phyloP scores from a whole-genome alignment of 352 stramenopile genomes.

The Globisporangium emineosum region DNA sequence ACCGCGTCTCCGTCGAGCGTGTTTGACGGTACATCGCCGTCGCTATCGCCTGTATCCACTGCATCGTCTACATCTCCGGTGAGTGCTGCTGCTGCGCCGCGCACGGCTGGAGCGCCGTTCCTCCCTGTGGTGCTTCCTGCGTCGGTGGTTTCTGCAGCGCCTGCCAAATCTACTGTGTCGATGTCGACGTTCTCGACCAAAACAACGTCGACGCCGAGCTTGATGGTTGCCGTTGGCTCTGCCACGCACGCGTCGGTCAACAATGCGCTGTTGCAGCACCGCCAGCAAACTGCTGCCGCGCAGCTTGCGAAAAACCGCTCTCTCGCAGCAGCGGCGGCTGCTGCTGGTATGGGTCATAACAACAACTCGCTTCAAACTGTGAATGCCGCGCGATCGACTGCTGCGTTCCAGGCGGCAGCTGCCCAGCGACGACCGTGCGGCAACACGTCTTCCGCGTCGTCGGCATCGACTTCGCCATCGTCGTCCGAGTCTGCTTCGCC shows the following conservation, averaged over 20 bases:
- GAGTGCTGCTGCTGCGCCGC: background rate
- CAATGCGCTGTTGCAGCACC: slow-evolving; percentile 15
- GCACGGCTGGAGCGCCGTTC: slow-evolving; percentile 18
- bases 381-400: slow-evolving; percentile 22
- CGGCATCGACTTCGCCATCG: slow-evolving; percentile 35
- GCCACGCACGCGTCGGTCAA: background rate
- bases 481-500: slow-evolving; percentile 45
- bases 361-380: slow-evolving; percentile 1
- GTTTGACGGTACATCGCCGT: slow-evolving; percentile 24
- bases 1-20: slow-evolving; percentile 15
- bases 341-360: slow-evolving; percentile 5
- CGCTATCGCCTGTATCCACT: slow-evolving; percentile 19
- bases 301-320: slow-evolving; percentile 16
- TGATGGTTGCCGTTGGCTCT: slow-evolving; percentile 15
- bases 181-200: slow-evolving; percentile 10
- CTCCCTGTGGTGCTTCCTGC: slow-evolving; percentile 25
- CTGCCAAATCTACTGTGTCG: background rate
- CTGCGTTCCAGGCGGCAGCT: slow-evolving; percentile 26
- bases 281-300: slow-evolving; percentile 11
- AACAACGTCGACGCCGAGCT: background rate
- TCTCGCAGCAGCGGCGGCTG: slow-evolving; percentile 6
- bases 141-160: slow-evolving; percentile 12
- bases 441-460: slow-evolving; percentile 38
- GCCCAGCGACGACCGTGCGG: slow-evolving; percentile 37
- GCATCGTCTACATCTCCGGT: slow-evolving; percentile 13